A percentile compares a stretch with the other conserved stretches of the same genome.
These are phyloP conservation scores for Aspergillus funiculosus DNA, from an alignment of 495 filamentous ascomycete species.

Conservation along the genomic window DNA sequence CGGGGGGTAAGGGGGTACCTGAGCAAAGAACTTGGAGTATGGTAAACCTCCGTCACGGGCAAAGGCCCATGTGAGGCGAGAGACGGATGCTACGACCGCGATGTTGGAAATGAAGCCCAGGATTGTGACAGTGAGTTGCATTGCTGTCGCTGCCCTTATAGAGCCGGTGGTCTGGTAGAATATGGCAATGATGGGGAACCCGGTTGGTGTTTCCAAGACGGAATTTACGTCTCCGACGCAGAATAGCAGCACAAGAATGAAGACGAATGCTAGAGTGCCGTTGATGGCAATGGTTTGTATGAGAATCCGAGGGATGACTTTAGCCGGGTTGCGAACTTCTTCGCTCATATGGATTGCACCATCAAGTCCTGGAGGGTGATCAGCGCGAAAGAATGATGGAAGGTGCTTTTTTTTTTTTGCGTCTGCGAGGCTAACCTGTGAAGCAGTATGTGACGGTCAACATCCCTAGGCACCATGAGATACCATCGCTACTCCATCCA, in stretches of 20 bases:
- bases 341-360: constrained; percentile 37
- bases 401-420: no score
- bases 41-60: constrained; percentile 56
- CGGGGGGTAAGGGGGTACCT: no score
- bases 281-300: constrained; percentile 38
- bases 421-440: no score
- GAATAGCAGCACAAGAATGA: constrained; percentile 37
- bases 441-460: no score
- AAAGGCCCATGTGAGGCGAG: constrained; percentile 54
- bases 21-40: constrained; percentile 44
- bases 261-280: constrained; percentile 37
- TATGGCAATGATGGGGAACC: constrained; percentile 50
- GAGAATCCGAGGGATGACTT: constrained; percentile 36
- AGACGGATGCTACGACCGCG: constrained; percentile 47
- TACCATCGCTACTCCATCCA: no score
- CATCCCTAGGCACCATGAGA: no score
- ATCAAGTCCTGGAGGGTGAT: constrained; percentile 24
- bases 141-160: constrained; percentile 36
- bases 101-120: constrained; percentile 43
- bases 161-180: constrained; percentile 45
- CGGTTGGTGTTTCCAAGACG: constrained; percentile 33
- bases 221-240: constrained; percentile 37
- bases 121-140: constrained; percentile 37
- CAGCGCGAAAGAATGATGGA: neutral
- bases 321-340: constrained; percentile 42